phyloP scores from a whole-genome alignment of 805 yeast species.

The Monosporozyma servazzii region DNA sequence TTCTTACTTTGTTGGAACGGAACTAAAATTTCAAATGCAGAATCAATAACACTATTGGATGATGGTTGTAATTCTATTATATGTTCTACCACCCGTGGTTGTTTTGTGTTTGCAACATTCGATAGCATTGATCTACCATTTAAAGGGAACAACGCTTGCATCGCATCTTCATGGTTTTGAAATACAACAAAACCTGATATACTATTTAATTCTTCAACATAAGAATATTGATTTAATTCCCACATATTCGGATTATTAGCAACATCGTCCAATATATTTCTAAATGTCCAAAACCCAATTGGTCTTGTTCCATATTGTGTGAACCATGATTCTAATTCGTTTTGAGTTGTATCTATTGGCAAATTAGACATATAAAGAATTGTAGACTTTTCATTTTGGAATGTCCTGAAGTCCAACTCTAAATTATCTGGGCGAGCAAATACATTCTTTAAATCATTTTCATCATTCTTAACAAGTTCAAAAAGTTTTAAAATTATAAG shows the following conservation, averaged over 20 bases:
- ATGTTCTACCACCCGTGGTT: slow-evolving; percentile 41
- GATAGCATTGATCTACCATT: slow-evolving; percentile 53
- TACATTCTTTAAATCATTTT: slow-evolving; percentile 31
- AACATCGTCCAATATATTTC: slow-evolving; percentile 36
- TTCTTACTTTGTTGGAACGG: slow-evolving; percentile 82
- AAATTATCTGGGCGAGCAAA: slow-evolving; percentile 70
- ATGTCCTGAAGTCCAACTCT: slow-evolving; percentile 59
- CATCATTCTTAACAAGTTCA: neutral
- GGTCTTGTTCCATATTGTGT: slow-evolving; percentile 81
- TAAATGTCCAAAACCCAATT: slow-evolving; percentile 80
- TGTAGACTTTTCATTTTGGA: slow-evolving; percentile 61
- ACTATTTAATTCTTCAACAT: slow-evolving; percentile 40
- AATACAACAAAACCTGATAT: slow-evolving; percentile 79
- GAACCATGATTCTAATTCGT: slow-evolving; percentile 87
- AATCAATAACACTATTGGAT: slow-evolving; percentile 63
- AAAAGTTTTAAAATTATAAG: neutral
- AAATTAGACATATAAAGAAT: slow-evolving; percentile 74
- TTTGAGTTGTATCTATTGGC: slow-evolving; percentile 80
- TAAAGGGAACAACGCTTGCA: slow-evolving; percentile 56
- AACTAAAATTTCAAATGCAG: slow-evolving; percentile 70
- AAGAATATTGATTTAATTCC: slow-evolving; percentile 24
- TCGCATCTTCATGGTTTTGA: slow-evolving; percentile 76
- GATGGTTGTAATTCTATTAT: slow-evolving; percentile 84
- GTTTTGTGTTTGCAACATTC: slow-evolving; percentile 29
- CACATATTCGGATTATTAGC: slow-evolving; percentile 14